These are phyloP conservation scores for Aspergillus panamensis DNA, from an alignment of 495 filamentous ascomycete species.

Conservation along the genomic window DNA sequence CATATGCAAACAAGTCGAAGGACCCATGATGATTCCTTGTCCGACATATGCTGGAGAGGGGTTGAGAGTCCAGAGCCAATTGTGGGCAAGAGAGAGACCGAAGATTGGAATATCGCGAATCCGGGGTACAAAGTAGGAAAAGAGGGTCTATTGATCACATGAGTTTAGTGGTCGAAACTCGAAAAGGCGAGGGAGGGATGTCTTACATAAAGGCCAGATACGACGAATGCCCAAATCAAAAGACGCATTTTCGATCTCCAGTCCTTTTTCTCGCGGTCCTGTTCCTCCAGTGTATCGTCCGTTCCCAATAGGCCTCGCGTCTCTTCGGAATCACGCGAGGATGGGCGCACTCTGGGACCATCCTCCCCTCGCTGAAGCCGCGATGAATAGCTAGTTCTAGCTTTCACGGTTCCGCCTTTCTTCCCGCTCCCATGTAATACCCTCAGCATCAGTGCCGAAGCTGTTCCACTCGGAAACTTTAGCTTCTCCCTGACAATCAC, in stretches of 20 bases:
- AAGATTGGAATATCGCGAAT: constrained; percentile 83
- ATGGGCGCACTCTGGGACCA: constrained; percentile 7
- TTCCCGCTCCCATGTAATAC: constrained; percentile 69
- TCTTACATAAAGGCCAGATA: constrained; percentile 53
- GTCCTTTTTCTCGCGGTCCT: constrained; percentile 43
- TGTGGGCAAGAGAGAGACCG: constrained; percentile 64
- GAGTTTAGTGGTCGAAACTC: not conserved
- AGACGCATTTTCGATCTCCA: constrained; percentile 63
- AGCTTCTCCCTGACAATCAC: constrained; percentile 90
- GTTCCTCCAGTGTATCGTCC: constrained; percentile 21
- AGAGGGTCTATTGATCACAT: constrained; percentile 59
- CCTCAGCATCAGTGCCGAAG: constrained; percentile 87
- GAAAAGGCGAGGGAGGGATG: not conserved
- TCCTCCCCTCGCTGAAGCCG: constrained; percentile 17
- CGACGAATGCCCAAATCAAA: constrained; percentile 54
- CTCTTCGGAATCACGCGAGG: constrained; percentile 18
- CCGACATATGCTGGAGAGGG: constrained; percentile 93
- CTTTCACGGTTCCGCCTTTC: constrained; percentile 28
- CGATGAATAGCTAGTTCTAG: constrained; percentile 12
- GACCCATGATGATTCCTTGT: constrained; percentile 75
- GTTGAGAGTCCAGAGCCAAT: constrained; percentile 96
- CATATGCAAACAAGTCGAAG: constrained; percentile 93
- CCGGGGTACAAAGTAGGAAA: constrained; percentile 87
- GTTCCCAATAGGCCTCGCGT: constrained; percentile 25
- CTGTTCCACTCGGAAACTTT: constrained; percentile 91